These are phyloP conservation scores for Funneliformis geosporum DNA, from an alignment of 192 early-diverging fungal species.

Conservation along the genomic window DNA sequence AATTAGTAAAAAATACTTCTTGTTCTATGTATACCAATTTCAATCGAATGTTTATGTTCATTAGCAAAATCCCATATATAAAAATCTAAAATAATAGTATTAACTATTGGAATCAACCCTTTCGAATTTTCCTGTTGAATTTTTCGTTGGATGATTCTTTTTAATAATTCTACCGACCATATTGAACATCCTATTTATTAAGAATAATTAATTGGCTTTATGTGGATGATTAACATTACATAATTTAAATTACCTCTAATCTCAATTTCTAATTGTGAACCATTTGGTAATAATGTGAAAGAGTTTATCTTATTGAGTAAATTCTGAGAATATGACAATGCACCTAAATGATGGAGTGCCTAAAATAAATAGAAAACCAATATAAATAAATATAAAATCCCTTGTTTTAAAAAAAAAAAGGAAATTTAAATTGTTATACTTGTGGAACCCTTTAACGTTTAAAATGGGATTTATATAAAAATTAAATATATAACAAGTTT, in stretches of 20 bases:
- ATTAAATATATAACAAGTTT: too few relatives aligned
- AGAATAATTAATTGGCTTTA: too few relatives aligned
- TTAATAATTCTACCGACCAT: conserved; percentile 73
- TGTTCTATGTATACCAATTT: conserved; percentile 65
- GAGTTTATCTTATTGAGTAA: conserved; percentile 50
- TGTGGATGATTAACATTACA: background rate
- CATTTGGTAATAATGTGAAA: conserved; percentile 52
- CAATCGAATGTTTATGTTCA: conserved; percentile 58
- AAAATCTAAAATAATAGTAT: conserved; percentile 84
- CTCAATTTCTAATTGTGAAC: conserved; percentile 71
- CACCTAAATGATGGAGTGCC: conserved; percentile 69
- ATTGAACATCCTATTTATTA: conserved; percentile 60
- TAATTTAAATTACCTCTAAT: conserved; percentile 55
- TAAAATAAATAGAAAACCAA: conserved; percentile 54
- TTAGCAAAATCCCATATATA: conserved; percentile 88
- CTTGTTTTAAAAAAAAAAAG: too few relatives aligned
- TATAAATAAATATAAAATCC: background rate
- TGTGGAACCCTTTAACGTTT: conserved; percentile 29
- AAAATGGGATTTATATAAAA: background rate
- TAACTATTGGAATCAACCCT: conserved; percentile 46
- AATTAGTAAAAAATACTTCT: conserved; percentile 62
- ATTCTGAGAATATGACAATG: conserved; percentile 64
- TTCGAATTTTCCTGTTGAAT: background rate
- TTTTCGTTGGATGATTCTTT: conserved; percentile 43
- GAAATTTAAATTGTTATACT: background rate